Conservation (phyloP, 2,329 filamentous ascomycete species). For the Periglandula ipomoeae region DNA sequence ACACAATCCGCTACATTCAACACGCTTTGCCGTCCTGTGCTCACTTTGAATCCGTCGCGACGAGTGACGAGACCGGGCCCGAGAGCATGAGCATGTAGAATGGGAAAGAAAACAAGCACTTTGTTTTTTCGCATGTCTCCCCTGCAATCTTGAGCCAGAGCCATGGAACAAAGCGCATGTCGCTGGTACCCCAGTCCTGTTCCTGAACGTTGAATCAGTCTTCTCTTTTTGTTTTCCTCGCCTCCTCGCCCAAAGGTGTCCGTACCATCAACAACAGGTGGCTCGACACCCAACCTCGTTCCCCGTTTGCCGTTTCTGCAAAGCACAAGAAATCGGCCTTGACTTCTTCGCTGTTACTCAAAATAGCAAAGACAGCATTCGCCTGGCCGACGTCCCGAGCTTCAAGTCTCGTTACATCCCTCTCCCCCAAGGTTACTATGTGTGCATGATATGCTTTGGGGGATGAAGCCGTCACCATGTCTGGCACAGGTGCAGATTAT, state of each 20-base stretch:
- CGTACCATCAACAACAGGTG: not conserved
- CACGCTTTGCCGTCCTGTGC: not conserved
- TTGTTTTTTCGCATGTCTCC: constrained; percentile 4
- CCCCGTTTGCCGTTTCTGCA: not conserved
- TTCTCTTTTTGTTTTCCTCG: not conserved
- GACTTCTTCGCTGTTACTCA: not conserved
- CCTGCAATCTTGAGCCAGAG: constrained; percentile 6
- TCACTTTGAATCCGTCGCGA: constrained; percentile 1
- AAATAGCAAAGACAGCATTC: not conserved
- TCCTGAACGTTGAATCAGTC: constrained; percentile 1
- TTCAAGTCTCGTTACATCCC: not conserved
- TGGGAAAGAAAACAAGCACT: constrained; percentile 5
- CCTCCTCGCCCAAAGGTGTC: not conserved
- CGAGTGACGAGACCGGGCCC: constrained; percentile 3
- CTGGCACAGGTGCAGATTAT: constrained; percentile 7
- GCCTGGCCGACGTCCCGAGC: not conserved
- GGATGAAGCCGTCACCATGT: constrained; percentile 9
- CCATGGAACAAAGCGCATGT: constrained; percentile 8
- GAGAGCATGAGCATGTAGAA: constrained; percentile 6
- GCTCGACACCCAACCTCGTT: not conserved
- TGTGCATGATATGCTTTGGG: constrained; percentile 4
- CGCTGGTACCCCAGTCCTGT: constrained; percentile 3
- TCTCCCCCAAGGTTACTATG: constrained; percentile 2
- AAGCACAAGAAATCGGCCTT: not conserved
- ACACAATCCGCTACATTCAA: not conserved